phyloP scores from a whole-genome alignment of 768 basidiomycete genomes.

The Calocybe cyanea region DNA sequence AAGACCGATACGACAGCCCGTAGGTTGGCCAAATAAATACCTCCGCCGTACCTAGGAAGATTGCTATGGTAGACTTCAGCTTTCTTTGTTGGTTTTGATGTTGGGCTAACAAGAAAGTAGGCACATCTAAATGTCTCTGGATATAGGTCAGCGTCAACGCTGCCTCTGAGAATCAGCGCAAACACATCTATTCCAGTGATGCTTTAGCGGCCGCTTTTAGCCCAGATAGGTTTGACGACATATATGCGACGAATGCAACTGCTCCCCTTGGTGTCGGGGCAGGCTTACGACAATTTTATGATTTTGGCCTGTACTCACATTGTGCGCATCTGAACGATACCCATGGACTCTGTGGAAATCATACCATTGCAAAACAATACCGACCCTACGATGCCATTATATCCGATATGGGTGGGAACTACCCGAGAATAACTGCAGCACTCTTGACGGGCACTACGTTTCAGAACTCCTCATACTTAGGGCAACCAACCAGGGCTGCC shows the following conservation, averaged over 20 bases:
- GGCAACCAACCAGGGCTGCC: conserved; percentile 60
- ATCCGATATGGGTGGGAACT: conserved; percentile 66
- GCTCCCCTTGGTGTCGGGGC: conserved; percentile 50
- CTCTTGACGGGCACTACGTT: conserved; percentile 55
- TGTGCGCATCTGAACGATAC: conserved; percentile 66
- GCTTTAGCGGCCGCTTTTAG: conserved; percentile 45
- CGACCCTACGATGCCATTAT: conserved; percentile 62
- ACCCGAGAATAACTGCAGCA: conserved; percentile 47
- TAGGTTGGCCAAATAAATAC: conserved; percentile 85
- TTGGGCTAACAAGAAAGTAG: conserved; percentile 27
- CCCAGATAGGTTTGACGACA: conserved; percentile 55
- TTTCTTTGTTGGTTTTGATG: not conserved
- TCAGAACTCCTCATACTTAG: conserved; percentile 57
- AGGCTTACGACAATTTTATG: conserved; percentile 69
- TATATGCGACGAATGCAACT: conserved; percentile 66
- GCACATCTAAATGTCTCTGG: conserved; percentile 65
- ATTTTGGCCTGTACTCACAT: conserved; percentile 79
- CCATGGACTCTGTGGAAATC: conserved; percentile 62
- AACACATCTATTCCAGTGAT: conserved; percentile 30
- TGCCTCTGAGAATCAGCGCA: conserved; percentile 6
- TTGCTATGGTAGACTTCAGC: conserved; percentile 59
- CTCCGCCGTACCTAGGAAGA: conserved; percentile 62
- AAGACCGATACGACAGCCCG: conserved; percentile 19
- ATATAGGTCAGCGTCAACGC: conserved; percentile 52
- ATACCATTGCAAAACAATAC: conserved; percentile 55